Base-by-base conservation (phyloP, 2,329 filamentous ascomycete species). In the Exutisphaerella laricina region DNA sequence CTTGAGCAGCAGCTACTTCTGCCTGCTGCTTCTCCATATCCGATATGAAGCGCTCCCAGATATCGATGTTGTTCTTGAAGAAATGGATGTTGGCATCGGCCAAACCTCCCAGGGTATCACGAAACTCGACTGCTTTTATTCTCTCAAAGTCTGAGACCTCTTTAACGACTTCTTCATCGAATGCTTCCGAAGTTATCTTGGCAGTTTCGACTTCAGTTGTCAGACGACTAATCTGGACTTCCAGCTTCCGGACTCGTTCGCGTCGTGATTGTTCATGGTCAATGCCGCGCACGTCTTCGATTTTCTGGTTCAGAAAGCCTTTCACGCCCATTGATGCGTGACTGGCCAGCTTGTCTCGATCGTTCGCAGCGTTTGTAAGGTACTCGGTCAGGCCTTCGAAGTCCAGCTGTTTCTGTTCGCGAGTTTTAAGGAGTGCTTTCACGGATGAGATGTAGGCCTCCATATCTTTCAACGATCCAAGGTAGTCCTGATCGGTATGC, bases 351-450 rank as follows among this genome's bases (percentile, higher is more conserved):
- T 78, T 73, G 66, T 98, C 92, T 35, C 89, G 84, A 66, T 98
- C 92, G 3, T 80, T 71, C 2, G 87, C 88, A 1, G 87, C 88
- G 64, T 94, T 95, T 69, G 86, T 86, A 41, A 96, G 84, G 66
- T 97, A 97, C 63, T 97, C 90, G 20, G 88, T 94, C 23, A 98
- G 75, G 53, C 88, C 89, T 68, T 98, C 92, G 60, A 90, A 95
- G 69, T 98, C 92, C 45, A 98, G 83, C 65, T 98, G 92, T 64
- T 98, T 98, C 70, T 94, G 88, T 70, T 98, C 92, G 25, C 92
- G 83, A 1, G 87, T 87, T 65, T 94, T 94, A 51, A 98, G 80
- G 4, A 98, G 80, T 17, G 80, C 76, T 66, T 94, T 94, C 34
- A 97, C 72, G 0, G 88, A 84, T n/a, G 78, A 70, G 53, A 88